Evolutionary conservation across 164 flowering plant species (phyloP), one percentile per base, ranked within the genome.

Genomic region (Amborella trichopoda): DNA sequence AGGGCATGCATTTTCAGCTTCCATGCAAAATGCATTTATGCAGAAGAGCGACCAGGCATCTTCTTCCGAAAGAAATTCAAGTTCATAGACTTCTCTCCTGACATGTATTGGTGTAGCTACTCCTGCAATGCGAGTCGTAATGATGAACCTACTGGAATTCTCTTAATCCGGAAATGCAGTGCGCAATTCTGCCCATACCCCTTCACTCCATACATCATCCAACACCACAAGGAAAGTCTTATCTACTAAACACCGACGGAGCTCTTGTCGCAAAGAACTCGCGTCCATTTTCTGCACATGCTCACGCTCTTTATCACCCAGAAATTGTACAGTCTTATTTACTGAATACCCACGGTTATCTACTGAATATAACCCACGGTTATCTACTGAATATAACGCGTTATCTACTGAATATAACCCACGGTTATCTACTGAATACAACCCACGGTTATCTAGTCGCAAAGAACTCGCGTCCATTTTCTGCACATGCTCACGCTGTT

Each of bases 311-410:
- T 3, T 50, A 25, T 24, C 3, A 50, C 20, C 6, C 38, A 24
- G 16, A 4, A 28, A 4, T 39, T 39, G 17, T 23, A 19, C 11
- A 50, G 36, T 4, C 36, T 50, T 19, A 4, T 20, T 23, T 26
- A 10, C 26, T 40, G 11, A 40, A 50, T 38, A 50, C 27, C 54
- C 10, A 18, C 14, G 9, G 54, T 18, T 16, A 40, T 36, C 26
- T 16, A 50, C 11, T n/a, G n/a, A n/a, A n/a, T n/a, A n/a, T n/a
- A n/a, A 50, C 54, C 54, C 54, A 50, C n/a, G 28, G 13, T 8
- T 28, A 1, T 23, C 8, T 5, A 0, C 24, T 6, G 26, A 49
- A 49, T 13, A 13, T 18, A 3, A 49, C 44, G 17, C 44, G 17
- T 23, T 37, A 23, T 9, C 39, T 44, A 49, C 39, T 49, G 34